Conservation (phyloP, 495 filamentous ascomycete genomes). For the Tuber aestivum region DNA sequence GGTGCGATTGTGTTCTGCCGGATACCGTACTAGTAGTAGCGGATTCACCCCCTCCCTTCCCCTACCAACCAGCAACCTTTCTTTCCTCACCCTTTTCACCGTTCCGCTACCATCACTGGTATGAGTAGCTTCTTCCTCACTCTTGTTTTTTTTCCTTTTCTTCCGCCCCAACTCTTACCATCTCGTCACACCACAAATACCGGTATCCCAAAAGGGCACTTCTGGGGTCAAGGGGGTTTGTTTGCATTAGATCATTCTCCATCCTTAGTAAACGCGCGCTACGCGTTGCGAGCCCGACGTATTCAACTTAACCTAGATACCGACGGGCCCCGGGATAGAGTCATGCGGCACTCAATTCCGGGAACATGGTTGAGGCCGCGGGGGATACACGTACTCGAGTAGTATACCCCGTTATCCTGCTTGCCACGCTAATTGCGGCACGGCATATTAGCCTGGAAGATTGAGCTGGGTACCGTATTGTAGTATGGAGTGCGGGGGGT, state of each 20-base stretch:
- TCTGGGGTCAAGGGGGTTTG: neutral
- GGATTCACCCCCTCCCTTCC: neutral
- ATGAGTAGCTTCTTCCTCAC: neutral
- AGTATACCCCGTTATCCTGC: neutral
- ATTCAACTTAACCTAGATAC: neutral
- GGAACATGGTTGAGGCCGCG: neutral
- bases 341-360: neutral
- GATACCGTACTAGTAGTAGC: neutral
- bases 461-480: neutral
- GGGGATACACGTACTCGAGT: too few relatives aligned
- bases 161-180: neutral
- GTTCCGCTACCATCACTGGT: neutral
- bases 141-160: neutral
- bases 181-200: neutral
- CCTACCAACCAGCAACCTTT: neutral
- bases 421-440: too few relatives aligned
- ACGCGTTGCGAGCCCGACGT: neutral
- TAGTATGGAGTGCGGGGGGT: neutral
- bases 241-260: neutral
- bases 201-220: neutral
- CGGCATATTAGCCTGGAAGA: neutral
- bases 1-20: neutral
- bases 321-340: neutral
- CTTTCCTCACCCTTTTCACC: neutral
- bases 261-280: neutral